phyloP scores from a whole-genome alignment of 345 rosid species.

The Salix exigua region DNA sequence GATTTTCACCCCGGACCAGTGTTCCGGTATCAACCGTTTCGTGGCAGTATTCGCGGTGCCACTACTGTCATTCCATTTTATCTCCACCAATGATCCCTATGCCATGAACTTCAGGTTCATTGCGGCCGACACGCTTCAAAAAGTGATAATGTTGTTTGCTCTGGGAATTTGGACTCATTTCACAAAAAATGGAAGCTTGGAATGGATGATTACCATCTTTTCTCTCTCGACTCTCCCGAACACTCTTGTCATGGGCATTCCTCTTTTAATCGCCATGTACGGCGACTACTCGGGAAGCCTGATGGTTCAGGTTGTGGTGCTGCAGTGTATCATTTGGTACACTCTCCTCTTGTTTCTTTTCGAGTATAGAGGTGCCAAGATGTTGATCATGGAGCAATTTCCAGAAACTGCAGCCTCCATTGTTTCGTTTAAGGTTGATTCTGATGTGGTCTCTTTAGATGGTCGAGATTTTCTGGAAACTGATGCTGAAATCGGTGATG shows the following conservation, averaged over 20 bases:
- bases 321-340: constrained; percentile 37
- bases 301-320: constrained; percentile 33
- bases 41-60: constrained; percentile 37
- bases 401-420: constrained; percentile 47
- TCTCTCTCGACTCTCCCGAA: constrained; percentile 30
- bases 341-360: constrained; percentile 40
- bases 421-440: constrained; percentile 44
- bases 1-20: constrained; percentile 34
- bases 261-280: constrained; percentile 31
- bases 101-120: constrained; percentile 28
- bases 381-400: constrained; percentile 39
- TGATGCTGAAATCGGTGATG: constrained; percentile 39
- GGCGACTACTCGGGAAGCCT: constrained; percentile 22
- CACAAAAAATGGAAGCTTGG: constrained; percentile 13
- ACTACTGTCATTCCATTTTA: constrained; percentile 25
- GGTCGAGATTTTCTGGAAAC: constrained; percentile 42
- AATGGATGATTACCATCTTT: constrained; percentile 31
- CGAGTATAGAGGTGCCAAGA: constrained; percentile 44
- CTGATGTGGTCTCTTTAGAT: constrained; percentile 41
- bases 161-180: constrained; percentile 20
- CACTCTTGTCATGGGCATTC: constrained; percentile 36
- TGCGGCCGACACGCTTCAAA: constrained; percentile 38
- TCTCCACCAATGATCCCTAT: constrained; percentile 23
- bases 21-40: constrained; percentile 34
- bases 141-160: constrained; percentile 18